Evolutionary conservation across 306 rosid genomes (phyloP).

Genomic region (Betula pendula): DNA sequence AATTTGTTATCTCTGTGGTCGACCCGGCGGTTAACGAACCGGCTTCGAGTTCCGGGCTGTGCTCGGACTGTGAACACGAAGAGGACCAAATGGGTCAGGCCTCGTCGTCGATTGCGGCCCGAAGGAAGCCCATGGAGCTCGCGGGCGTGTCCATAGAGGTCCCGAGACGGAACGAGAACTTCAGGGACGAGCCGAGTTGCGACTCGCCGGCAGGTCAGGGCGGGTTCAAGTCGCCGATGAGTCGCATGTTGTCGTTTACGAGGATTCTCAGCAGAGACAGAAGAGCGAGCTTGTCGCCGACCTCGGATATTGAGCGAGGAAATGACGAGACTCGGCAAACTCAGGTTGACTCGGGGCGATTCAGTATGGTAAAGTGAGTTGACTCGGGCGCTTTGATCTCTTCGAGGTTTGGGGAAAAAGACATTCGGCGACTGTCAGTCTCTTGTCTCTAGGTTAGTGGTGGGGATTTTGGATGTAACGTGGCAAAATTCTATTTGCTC

Average conservation of each 20-base stretch:
- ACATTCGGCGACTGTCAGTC: background rate
- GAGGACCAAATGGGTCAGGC: constrained; percentile 22
- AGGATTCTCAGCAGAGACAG: constrained; percentile 60
- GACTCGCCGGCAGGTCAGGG: constrained; percentile 47
- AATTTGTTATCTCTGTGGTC: constrained; percentile 17
- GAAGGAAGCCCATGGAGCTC: constrained; percentile 44
- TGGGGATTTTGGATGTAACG: background rate
- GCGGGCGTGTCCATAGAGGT: constrained; percentile 55
- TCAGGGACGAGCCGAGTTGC: constrained; percentile 32
- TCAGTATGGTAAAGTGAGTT: background rate
- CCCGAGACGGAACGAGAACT: constrained; percentile 47
- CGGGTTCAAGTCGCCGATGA: constrained; percentile 54
- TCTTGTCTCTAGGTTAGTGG: background rate
- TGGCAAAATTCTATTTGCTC: background rate
- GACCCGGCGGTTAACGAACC: constrained; percentile 29
- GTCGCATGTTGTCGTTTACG: constrained; percentile 67
- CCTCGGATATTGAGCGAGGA: constrained; percentile 51
- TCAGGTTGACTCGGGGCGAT: constrained; percentile 17
- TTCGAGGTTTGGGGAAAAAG: background rate
- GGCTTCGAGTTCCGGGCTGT: constrained; percentile 42
- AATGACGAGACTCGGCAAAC: constrained; percentile 39
- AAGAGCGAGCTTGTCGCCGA: constrained; percentile 45
- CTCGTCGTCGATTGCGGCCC: constrained; percentile 41
- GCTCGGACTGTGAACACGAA: constrained; percentile 33
- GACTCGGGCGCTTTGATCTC: constrained; percentile 3